Percentiles rank a stretch among this genome's conserved stretches.
Conservation (phyloP, 306 rosid genomes). For the Inga oerstediana region DNA sequence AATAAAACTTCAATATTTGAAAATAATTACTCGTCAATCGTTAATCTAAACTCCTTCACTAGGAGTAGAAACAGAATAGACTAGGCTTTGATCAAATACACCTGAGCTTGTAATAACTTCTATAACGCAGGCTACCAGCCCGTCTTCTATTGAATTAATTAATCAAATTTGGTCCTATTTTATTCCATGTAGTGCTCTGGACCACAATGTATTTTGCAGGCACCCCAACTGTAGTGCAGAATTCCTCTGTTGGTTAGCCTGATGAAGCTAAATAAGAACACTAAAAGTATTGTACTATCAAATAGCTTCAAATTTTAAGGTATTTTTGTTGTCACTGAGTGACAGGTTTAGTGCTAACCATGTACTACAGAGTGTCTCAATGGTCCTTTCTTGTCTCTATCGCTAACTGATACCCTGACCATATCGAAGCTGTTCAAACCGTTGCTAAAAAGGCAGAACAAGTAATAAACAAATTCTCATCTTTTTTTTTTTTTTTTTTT, state of each 20-base stretch:
- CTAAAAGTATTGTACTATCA: not conserved
- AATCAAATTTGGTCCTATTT: not conserved
- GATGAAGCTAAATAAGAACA: conserved; percentile 19
- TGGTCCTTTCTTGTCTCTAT: conserved; percentile 24
- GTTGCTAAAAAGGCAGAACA: not conserved
- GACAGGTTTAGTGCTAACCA: not conserved
- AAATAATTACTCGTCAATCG: too few relatives aligned
- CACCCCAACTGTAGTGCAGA: conserved; percentile 5
- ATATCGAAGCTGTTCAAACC: not conserved
- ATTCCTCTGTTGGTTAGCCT: conserved; percentile 35
- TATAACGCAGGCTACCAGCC: too few relatives aligned
- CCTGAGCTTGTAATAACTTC: too few relatives aligned
- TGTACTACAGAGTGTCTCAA: not conserved
- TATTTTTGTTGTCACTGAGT: not conserved
- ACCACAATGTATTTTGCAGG: conserved; percentile 44
- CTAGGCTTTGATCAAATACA: too few relatives aligned
- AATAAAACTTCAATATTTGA: too few relatives aligned
- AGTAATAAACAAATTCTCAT: not conserved
- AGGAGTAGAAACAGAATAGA: too few relatives aligned
- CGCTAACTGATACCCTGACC: conserved; percentile 11
- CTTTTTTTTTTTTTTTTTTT: too few relatives aligned
- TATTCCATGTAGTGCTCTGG: not conserved
- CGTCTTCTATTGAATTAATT: not conserved
- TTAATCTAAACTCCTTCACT: too few relatives aligned
- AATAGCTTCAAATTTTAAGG: conserved; percentile 20